Evolutionary conservation across 805 yeast genomes (phyloP), one percentile per base, ranked within the genome.

Genomic region (Candida ovalis): DNA sequence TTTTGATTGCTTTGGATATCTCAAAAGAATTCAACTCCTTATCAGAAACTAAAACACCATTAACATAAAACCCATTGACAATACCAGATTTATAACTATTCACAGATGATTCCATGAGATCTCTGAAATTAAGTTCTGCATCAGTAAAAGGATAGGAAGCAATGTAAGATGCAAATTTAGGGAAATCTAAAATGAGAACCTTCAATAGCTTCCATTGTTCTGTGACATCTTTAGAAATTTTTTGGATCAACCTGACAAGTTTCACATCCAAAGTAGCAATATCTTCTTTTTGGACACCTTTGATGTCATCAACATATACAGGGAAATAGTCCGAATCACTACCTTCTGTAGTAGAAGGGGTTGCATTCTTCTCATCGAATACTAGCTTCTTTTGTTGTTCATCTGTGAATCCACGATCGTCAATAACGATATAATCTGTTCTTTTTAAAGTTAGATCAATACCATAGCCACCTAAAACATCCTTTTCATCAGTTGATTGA

Each of bases 361-460:
- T 38, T 7, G 48, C 40, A 6, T 24, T 28, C 9, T 48, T 28
- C 13, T 55, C 48, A 10, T 56, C 50, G 24, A 59, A 55, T 38
- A 64, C 62, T n/a, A 63, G 54, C 43, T 62, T 59, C 15, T 54
- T 52, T 35, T 60, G 66, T 43, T 60, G 61, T 25, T 63, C 60
- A 32, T 49, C 51, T n/a, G 60, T 54, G 42, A 49, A 56, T 23
- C 74, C 78, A 42, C 84, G 68, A 55, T 83, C 89, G 56, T 83
- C 88, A 42, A 82, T 74, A 2, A 76, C 87, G 24, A 82, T 69
- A 50, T 84, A 82, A 54, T 84, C 88, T 0, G 88, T 79, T 53
- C 85, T 70, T 56, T 86, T 86, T 50, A 86, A 58, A 1, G 82
- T 76, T 40, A 85, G 61, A 40, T 77, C 85, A 17, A 76, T 82